phyloP scores from a whole-genome alignment of 1,284 basidiomycete genomes.

The Cutaneotrichosporon cyanovorans region DNA sequence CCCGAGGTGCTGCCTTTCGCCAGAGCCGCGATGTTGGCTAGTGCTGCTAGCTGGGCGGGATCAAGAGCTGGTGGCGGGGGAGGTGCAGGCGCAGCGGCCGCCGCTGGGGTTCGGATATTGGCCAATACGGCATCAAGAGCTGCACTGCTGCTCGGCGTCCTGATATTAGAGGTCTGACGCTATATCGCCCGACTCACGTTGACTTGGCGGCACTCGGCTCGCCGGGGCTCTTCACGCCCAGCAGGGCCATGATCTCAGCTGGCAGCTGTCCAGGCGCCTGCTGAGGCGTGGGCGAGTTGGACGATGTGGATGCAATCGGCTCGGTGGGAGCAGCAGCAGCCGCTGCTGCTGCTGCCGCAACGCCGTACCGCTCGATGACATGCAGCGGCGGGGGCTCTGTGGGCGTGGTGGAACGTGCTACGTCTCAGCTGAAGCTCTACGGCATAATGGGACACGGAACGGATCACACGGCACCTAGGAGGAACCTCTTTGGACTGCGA shows the following conservation, averaged over 20 bases:
- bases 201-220: background rate
- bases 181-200: background rate
- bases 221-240: conserved; percentile 22
- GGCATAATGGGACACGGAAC: background rate
- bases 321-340: background rate
- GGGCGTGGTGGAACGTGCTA: conserved; percentile 18
- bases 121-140: conserved; percentile 18
- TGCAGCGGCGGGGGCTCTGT: conserved; percentile 14
- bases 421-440: conserved; percentile 9
- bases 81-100: background rate
- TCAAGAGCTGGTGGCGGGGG: conserved; percentile 15
- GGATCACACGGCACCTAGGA: conserved; percentile 5
- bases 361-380: conserved; percentile 12
- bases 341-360: background rate
- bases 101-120: conserved; percentile 6
- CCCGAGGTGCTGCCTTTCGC: background rate
- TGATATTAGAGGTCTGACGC: background rate
- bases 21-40: conserved; percentile 17
- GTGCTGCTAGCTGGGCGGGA: conserved; percentile 22
- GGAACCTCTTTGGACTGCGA: no score
- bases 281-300: background rate
- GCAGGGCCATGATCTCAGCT: conserved; percentile 36
- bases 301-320: background rate
- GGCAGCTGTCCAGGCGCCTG: conserved; percentile 23
- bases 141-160: conserved; percentile 4